phyloP scores from a whole-genome alignment of 257 asterid genomes.

The Linderniella brevidens region DNA sequence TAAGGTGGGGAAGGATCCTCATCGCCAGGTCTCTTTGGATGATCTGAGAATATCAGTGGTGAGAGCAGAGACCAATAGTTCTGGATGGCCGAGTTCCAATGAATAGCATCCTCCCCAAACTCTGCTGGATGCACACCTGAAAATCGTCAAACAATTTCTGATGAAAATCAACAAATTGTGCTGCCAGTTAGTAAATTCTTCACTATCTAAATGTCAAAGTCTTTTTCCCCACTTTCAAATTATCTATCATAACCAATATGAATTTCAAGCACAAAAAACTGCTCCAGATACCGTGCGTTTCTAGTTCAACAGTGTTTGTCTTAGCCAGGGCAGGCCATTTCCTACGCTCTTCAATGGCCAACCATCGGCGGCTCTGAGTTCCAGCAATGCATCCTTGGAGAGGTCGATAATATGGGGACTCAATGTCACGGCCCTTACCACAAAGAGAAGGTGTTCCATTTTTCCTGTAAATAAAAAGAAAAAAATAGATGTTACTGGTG shows the following conservation, averaged over 20 bases:
- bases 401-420: constrained; percentile 80
- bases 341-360: constrained; percentile 52
- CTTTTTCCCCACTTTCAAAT: no score
- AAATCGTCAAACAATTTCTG: not conserved
- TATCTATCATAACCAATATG: no score
- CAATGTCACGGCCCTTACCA: constrained; percentile 58
- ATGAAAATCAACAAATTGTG: not conserved
- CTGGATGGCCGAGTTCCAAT: constrained; percentile 61
- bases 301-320: constrained; percentile 47
- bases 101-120: constrained; percentile 52
- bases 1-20: constrained; percentile 99
- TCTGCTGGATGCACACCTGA: constrained; percentile 56
- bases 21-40: constrained; percentile 97
- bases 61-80: constrained; percentile 95
- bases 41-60: constrained; percentile 91
- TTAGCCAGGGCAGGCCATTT: constrained; percentile 78
- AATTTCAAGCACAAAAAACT: no score
- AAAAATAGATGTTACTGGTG: constrained; percentile 1
- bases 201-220: no score
- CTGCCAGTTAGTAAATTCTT: no score
- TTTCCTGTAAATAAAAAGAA: constrained; percentile 49
- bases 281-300: constrained; percentile 40
- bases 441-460: constrained; percentile 57
- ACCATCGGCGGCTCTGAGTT: constrained; percentile 84
- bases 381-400: constrained; percentile 81